phyloP scores from a whole-genome alignment of 192 early-diverging fungal species.

The Rhizophagus sp. region DNA sequence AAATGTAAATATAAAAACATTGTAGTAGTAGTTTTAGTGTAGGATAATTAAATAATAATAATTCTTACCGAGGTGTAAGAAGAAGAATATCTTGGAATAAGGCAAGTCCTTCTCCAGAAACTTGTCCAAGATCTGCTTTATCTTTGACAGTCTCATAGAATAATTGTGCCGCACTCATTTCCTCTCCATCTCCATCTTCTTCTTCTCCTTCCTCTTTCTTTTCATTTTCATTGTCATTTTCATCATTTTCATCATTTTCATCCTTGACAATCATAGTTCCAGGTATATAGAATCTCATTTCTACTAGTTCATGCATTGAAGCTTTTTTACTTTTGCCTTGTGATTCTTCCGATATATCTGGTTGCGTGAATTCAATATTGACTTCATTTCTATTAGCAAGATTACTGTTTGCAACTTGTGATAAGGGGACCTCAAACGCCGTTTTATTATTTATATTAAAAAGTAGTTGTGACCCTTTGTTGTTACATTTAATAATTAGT shows the following conservation, averaged over 20 bases:
- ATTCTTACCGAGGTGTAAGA: constrained; percentile 79
- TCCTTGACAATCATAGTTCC: constrained; percentile 65
- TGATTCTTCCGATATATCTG: constrained; percentile 48
- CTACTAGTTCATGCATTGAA: constrained; percentile 78
- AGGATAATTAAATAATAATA: background rate
- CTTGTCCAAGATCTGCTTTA: constrained; percentile 84
- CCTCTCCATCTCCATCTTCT: constrained; percentile 54
- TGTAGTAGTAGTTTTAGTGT: background rate
- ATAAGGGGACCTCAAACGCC: constrained; percentile 90
- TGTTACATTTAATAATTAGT: background rate
- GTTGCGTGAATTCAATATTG: constrained; percentile 81
- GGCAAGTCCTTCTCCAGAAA: constrained; percentile 86
- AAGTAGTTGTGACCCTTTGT: constrained; percentile 59
- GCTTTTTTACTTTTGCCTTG: constrained; percentile 51
- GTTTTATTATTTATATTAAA: constrained; percentile 84
- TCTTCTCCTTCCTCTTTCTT: constrained; percentile 50
- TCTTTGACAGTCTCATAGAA: constrained; percentile 93
- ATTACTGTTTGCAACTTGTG: constrained; percentile 84
- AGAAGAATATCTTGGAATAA: constrained; percentile 88
- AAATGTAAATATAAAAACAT: background rate
- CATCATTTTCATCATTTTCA: constrained; percentile 35
- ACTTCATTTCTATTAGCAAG: constrained; percentile 90
- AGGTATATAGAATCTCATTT: constrained; percentile 92
- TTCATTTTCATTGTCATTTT: constrained; percentile 41
- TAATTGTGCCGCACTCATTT: constrained; percentile 64